Conservation (phyloP, 371 early-diverging fungal genomes). For the Mortierella sp. region DNA sequence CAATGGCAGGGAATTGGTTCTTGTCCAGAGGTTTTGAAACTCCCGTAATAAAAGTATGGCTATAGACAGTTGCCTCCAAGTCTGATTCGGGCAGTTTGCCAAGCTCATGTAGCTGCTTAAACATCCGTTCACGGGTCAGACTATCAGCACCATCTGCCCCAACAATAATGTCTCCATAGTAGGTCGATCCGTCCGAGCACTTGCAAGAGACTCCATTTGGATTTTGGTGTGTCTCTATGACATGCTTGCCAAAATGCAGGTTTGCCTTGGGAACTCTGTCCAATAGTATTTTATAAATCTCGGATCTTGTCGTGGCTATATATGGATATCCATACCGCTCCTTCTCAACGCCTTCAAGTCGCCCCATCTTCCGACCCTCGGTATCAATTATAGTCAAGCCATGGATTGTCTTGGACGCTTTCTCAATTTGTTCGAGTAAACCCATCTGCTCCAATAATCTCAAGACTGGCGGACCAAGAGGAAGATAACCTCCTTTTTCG, state of each 20-base stretch:
- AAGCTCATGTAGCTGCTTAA: conserved; percentile 27
- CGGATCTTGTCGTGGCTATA: conserved; percentile 15
- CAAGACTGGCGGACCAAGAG: conserved; percentile 40
- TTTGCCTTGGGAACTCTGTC: conserved; percentile 13
- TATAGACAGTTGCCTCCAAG: conserved; percentile 33
- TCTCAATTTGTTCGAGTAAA: conserved; percentile 23
- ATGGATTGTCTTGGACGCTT: conserved; percentile 9
- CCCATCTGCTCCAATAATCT: conserved; percentile 51
- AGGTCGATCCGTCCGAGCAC: conserved; percentile 49
- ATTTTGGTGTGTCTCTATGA: conserved; percentile 44
- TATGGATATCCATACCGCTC: conserved; percentile 38
- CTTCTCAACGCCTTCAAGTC: conserved; percentile 19
- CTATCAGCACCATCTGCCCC: conserved; percentile 47
- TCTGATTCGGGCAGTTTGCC: conserved; percentile 40
- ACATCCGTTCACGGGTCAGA: conserved; percentile 43
- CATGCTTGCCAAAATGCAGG: conserved; percentile 32
- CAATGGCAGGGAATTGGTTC: conserved; percentile 10
- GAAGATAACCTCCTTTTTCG: conserved; percentile 4
- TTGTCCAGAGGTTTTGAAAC: conserved; percentile 16
- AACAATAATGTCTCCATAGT: conserved; percentile 52
- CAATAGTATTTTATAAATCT: conserved; percentile 22
- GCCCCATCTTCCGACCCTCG: conserved; percentile 26
- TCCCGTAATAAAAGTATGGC: conserved; percentile 24
- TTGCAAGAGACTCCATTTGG: conserved; percentile 45
- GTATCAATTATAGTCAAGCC: conserved; percentile 29